A percentile compares a stretch with the other conserved stretches of the same genome.
Evolutionary conservation across 2,329 filamentous ascomycete species (phyloP).

Genomic region (Orbilia oligospora): DNA sequence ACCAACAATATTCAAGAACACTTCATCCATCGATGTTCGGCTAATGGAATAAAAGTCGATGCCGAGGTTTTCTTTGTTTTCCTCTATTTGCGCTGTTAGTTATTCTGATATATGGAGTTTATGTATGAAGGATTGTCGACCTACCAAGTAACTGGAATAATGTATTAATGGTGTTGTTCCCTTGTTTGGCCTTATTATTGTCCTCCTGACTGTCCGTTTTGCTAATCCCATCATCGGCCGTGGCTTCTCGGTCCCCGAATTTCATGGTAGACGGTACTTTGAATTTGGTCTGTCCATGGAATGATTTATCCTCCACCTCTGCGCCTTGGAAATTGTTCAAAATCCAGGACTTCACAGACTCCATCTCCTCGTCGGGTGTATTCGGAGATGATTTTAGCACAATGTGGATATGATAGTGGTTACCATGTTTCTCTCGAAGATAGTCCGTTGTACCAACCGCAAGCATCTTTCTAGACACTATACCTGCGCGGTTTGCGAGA

Average conservation of each 20-base stretch:
- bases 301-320: slow-evolving; percentile 79
- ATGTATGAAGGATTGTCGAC: not conserved
- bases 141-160: slow-evolving; percentile 62
- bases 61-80: slow-evolving; percentile 76
- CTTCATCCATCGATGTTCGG: slow-evolving; percentile 89
- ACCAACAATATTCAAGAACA: slow-evolving; percentile 87
- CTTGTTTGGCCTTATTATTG: slow-evolving; percentile 49
- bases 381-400: slow-evolving; percentile 82
- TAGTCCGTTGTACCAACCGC: slow-evolving; percentile 83
- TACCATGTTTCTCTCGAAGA: slow-evolving; percentile 81
- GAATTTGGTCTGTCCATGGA: slow-evolving; percentile 90
- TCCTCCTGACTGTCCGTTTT: slow-evolving; percentile 46
- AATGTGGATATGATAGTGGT: slow-evolving; percentile 84
- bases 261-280: slow-evolving; percentile 74
- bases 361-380: slow-evolving; percentile 79
- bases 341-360: slow-evolving; percentile 77
- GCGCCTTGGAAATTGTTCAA: slow-evolving; percentile 74
- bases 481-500: slow-evolving; percentile 84
- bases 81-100: slow-evolving; percentile 70
- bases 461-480: slow-evolving; percentile 87
- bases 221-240: slow-evolving; percentile 60
- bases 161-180: slow-evolving; percentile 62
- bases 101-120: not conserved
- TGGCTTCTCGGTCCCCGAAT: slow-evolving; percentile 51
- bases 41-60: slow-evolving; percentile 89